Conservation (phyloP, 2,329 filamentous ascomycete species). For the Botryotinia globosa region DNA sequence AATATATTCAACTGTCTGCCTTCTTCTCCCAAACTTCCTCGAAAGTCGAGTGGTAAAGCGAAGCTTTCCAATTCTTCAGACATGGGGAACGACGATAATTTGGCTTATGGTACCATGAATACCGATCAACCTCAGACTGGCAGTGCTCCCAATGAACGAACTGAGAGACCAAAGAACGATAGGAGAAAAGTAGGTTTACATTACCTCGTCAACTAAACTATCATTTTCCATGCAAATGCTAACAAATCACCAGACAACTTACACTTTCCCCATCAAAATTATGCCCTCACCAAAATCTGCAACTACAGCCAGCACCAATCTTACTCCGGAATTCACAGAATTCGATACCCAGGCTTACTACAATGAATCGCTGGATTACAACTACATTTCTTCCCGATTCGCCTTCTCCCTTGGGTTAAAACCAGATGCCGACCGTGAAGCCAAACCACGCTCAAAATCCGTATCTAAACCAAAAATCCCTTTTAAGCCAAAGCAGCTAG, state of each 20-base stretch:
- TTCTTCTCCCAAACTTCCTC: conserved; percentile 2
- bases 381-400: conserved; percentile 16
- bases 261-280: conserved; percentile 19
- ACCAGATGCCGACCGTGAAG: conserved; percentile 5
- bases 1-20: conserved; percentile 16
- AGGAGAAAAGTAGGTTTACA: conserved; percentile 7
- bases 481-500: conserved; percentile 6
- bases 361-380: conserved; percentile 18
- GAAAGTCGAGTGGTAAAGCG: conserved; percentile 6
- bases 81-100: conserved; percentile 4
- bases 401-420: conserved; percentile 10
- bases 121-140: not conserved
- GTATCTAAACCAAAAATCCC: conserved; percentile 10
- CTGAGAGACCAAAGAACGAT: conserved; percentile 11
- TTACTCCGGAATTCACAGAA: conserved; percentile 9
- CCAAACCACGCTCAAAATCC: conserved; percentile 10
- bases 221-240: not conserved
- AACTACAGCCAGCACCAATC: not conserved
- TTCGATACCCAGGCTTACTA: conserved; percentile 16
- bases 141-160: not conserved
- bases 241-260: conserved; percentile 13
- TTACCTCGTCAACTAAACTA: not conserved
- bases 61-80: conserved; percentile 4
- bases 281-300: conserved; percentile 14
- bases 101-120: conserved; percentile 10